Evolutionary conservation across 495 filamentous ascomycete genomes (phyloP).

Genomic region (Friedmanniomyces simplex): DNA sequence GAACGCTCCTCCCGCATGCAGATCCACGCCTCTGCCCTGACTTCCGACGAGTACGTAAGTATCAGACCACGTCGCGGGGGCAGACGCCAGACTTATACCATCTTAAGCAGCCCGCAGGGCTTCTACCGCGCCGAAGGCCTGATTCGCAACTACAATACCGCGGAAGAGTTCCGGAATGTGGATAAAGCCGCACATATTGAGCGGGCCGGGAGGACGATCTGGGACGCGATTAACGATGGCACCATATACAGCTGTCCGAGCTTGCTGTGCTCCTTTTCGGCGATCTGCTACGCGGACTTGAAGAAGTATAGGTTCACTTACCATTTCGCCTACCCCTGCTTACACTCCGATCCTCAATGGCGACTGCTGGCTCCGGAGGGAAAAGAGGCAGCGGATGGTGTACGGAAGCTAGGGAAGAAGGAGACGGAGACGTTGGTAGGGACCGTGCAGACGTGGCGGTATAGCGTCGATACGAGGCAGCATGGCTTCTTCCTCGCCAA

Average conservation of each 20-base stretch:
- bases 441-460: constrained; percentile 74
- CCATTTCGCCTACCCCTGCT: constrained; percentile 88
- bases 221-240: constrained; percentile 93
- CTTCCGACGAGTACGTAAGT: constrained; percentile 61
- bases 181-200: constrained; percentile 64
- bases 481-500: constrained; percentile 92
- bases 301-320: constrained; percentile 94
- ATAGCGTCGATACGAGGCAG: constrained; percentile 64
- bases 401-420: constrained; percentile 44
- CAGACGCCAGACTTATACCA: constrained; percentile 1
- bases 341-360: constrained; percentile 83
- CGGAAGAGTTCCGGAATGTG: constrained; percentile 76
- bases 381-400: constrained; percentile 18
- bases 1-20: constrained; percentile 74
- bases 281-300: constrained; percentile 89
- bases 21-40: constrained; percentile 75
- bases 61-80: background rate
- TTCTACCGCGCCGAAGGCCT: constrained; percentile 79
- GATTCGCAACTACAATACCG: constrained; percentile 92
- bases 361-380: constrained; percentile 29
- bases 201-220: constrained; percentile 72
- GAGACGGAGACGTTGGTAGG: constrained; percentile 72
- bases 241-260: constrained; percentile 92
- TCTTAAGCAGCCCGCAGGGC: constrained; percentile 54
- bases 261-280: constrained; percentile 72